phyloP scores from a whole-genome alignment of 2,329 filamentous ascomycete genomes.

The Aspergillus pseudonomiae region DNA sequence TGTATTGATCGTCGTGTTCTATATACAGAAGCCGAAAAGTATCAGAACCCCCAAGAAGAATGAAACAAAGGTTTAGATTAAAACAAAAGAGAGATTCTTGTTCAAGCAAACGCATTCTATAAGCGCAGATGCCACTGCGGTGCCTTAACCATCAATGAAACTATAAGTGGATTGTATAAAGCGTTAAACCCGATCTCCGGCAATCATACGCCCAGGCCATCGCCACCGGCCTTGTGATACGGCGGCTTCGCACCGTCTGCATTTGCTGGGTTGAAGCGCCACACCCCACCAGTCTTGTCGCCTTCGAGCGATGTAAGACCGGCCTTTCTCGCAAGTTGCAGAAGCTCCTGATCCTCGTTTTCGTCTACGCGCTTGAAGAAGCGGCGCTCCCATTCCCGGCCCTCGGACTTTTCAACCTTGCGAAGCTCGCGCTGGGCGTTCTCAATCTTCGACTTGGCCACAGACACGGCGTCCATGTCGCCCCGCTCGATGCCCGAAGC shows the following conservation, averaged over 20 bases:
- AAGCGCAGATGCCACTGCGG: conserved; percentile 5
- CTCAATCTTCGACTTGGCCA: conserved; percentile 87
- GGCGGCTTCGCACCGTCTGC: conserved; percentile 47
- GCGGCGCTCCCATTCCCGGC: conserved; percentile 75
- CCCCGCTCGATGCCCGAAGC: conserved; percentile 77
- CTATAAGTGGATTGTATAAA: conserved; percentile 1
- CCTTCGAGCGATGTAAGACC: conserved; percentile 54
- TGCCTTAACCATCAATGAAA: not conserved
- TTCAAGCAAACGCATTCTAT: conserved; percentile 14
- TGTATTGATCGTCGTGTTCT: conserved; percentile 7
- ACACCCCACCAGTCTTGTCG: conserved; percentile 70
- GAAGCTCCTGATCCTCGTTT: conserved; percentile 43
- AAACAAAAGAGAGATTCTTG: conserved; percentile 1
- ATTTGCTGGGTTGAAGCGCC: conserved; percentile 66
- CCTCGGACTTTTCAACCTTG: conserved; percentile 73
- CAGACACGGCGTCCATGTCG: conserved; percentile 78
- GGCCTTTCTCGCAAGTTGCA: conserved; percentile 46
- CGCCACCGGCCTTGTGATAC: conserved; percentile 44
- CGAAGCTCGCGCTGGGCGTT: conserved; percentile 80
- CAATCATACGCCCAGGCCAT: conserved; percentile 40
- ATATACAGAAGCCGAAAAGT: conserved; percentile 12
- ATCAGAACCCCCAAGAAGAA: not conserved
- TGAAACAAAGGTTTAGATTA: not conserved
- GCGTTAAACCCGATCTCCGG: not conserved
- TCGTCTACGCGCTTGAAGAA: conserved; percentile 67